Base-by-base conservation (phyloP, 2,329 filamentous ascomycete genomes). In the Pseudogymnoascus sp. region DNA sequence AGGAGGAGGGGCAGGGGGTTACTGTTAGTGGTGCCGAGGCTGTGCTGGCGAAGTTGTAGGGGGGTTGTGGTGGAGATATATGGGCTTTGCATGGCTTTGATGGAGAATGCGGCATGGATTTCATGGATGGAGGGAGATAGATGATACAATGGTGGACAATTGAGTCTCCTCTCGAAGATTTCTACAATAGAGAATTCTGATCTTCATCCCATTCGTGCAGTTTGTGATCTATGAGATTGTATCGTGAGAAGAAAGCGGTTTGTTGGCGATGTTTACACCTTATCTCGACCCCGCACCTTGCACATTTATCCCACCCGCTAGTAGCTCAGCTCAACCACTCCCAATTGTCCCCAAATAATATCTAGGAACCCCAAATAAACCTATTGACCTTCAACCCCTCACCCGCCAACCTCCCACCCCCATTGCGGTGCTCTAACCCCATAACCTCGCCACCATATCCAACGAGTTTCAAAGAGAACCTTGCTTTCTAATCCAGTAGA, bases 1-100 rank as follows among this genome's bases (percentile, higher is more conserved):
- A 82, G 68, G 88, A 90, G 78, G 68, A 65, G 16, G 41, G 28
- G 46, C 65, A 66, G 24, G 69, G 70, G n/a, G 67, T 74, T 8
- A 65, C 65, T 1, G 72, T 74, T 60, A 70, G 68, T 33, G 67
- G 70, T 38, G 72, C 72, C 16, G 71, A 73, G 63, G 69, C 72
- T 63, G 69, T 73, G 8, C 65, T 74, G 11, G 46, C 46, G 3
- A 53, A 53, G 46, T 53, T 53, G 46, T 53, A 53, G 10, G 22
- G 2, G 2, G 38, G 3, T 10, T 5, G 16, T 11, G 16, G 35
- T 41, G 24, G 46, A 11, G 26, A 31, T 31, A 19, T 2, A 1
- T 16, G 7, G n/a, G 26, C 24, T 53, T 53, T 53, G 46, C 24
- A 5, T 53, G 26, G 24, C 6, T 43, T 43, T 43, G 3, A 10